Evolutionary conservation across 202 grass and related monocot species (phyloP).

Genomic region (Dendrocalamus latiflorus): DNA sequence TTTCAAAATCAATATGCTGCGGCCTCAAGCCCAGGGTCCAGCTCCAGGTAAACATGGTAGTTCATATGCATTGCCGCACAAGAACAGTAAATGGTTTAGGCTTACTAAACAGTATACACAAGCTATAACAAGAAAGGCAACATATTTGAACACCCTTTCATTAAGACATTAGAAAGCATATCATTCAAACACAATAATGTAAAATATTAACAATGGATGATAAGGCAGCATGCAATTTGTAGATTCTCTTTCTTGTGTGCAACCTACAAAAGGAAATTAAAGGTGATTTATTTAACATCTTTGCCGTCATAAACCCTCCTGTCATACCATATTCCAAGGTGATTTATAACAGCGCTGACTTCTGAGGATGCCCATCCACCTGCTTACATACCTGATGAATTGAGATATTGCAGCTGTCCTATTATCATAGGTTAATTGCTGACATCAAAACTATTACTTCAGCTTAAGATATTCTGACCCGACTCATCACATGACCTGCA

Average conservation of each 20-base stretch:
- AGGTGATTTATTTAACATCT: background rate
- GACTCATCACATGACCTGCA: slow-evolving; percentile 32
- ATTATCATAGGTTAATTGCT: slow-evolving; percentile 26
- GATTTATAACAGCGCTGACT: background rate
- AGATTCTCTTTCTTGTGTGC: background rate
- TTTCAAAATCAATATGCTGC: background rate
- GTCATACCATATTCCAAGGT: slow-evolving; percentile 59
- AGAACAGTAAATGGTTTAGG: background rate
- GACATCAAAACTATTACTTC: slow-evolving; percentile 7
- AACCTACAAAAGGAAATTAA: slow-evolving; percentile 33
- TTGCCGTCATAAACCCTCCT: slow-evolving; percentile 26
- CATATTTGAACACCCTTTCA: background rate
- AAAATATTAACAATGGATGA: background rate
- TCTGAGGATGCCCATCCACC: slow-evolving; percentile 16
- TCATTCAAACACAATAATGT: background rate
- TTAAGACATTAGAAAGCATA: background rate
- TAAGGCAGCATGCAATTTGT: background rate
- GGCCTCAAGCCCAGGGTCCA: background rate
- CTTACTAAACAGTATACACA: background rate
- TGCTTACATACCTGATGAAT: slow-evolving; percentile 21
- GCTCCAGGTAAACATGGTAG: background rate
- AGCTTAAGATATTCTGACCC: slow-evolving; percentile 4
- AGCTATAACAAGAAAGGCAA: background rate
- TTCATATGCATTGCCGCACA: background rate
- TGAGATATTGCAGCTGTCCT: slow-evolving; percentile 2